These are phyloP conservation scores for Colletotrichum viniferum DNA, from an alignment of 2,329 filamentous ascomycete species.

Conservation along the genomic window DNA sequence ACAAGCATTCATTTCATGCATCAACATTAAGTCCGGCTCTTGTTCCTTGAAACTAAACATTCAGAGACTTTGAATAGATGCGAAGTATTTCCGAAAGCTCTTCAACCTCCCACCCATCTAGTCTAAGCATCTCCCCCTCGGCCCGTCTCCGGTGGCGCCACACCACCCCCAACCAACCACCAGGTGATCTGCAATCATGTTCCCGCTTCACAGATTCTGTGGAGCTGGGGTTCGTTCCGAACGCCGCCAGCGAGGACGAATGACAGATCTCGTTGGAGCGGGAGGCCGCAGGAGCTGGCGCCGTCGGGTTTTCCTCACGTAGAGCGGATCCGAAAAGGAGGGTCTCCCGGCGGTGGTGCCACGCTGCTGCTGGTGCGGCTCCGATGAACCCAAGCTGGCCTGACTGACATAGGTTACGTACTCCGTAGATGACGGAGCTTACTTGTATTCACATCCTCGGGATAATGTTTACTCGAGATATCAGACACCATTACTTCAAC, in stretches of 20 bases:
- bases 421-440: background rate
- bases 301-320: background rate
- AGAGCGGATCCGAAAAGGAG: background rate
- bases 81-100: slow-evolving; percentile 8
- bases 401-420: background rate
- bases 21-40: background rate
- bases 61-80: background rate
- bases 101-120: background rate
- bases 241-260: background rate
- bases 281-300: background rate
- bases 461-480: background rate
- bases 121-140: background rate
- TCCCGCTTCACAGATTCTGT: background rate
- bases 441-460: background rate
- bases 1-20: background rate
- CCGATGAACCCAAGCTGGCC: background rate
- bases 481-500: background rate
- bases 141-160: background rate
- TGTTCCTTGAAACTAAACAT: background rate
- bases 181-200: background rate
- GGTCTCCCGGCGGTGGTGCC: background rate
- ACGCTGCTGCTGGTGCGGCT: background rate
- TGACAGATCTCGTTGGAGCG: background rate
- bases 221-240: background rate
- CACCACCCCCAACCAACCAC: background rate